Percentiles rank a stretch among this genome's conserved stretches.
Evolutionary conservation across 164 flowering plant genomes (phyloP).

Genomic region (Aristolochia fimbriata): DNA sequence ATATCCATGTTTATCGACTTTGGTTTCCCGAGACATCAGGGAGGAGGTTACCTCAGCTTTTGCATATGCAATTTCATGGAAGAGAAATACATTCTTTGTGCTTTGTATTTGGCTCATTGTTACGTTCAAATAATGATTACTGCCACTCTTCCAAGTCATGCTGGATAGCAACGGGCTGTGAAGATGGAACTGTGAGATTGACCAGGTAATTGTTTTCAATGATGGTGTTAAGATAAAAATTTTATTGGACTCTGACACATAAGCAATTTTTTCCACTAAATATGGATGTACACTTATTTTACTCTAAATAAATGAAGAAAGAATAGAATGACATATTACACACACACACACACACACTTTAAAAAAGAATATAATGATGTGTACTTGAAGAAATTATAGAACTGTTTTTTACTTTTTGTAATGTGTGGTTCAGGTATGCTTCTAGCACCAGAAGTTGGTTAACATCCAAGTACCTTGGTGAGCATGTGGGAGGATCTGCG

Average conservation of each 20-base stretch:
- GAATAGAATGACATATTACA: too few species aligned
- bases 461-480: conserved; percentile 77
- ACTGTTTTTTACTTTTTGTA: too few species aligned
- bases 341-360: too few species aligned
- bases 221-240: not conserved
- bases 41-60: conserved; percentile 43
- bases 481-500: conserved; percentile 98
- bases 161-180: conserved; percentile 94
- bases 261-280: too few species aligned
- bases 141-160: conserved; percentile 18
- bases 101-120: conserved; percentile 32
- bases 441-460: conserved; percentile 45
- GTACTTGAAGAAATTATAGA: too few species aligned
- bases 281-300: too few species aligned
- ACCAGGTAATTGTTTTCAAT: conserved; percentile 43
- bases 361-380: too few species aligned
- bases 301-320: too few species aligned
- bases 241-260: not conserved
- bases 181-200: conserved; percentile 94
- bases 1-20: conserved; percentile 53
- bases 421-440: conserved; percentile 35
- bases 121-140: conserved; percentile 11
- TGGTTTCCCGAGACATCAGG: conserved; percentile 31
- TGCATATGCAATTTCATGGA: conserved; percentile 89
- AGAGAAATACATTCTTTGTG: conserved; percentile 86